Base-by-base conservation (phyloP, 257 asterid genomes). In the Gentiana straminea region DNA sequence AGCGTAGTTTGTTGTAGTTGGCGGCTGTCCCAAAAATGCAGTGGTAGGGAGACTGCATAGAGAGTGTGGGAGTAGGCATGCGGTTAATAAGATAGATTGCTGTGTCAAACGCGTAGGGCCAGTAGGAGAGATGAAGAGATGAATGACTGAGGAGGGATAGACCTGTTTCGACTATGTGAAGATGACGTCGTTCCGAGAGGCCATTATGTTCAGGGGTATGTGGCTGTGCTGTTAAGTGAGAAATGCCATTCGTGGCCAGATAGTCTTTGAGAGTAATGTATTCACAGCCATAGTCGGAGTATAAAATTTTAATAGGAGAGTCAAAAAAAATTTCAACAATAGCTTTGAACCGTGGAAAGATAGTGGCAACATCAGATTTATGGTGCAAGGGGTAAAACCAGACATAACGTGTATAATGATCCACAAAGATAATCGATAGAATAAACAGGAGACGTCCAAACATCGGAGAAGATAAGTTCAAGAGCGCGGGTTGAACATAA, bases 271-370 rank as follows among this genome's bases (percentile, higher is more conserved):
- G 47, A 6, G 10, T n/a, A 9, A n/a, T 3, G 12, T 43, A 63
- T 54, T 47, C 61, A 4, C 55, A 61, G 4, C 61, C 52, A 33
- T 54, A 33, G 34, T 56, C 61, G 4, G 50, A 57, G n/a, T 44
- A 33, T 9, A 57, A 13, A 0, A 13, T 54, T 4, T 33, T 7
- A 5, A 33, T n/a, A 4, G 34, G 1, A 13, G 15, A 3, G 2
- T 15, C 8, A 6, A 35, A 54, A 33, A 33, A 10, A 10, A 8
- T 8, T 54, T 54, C 15, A 9, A 54, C 33, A 8, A 10, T 8
- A 6, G 36, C 35, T 10, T 33, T 54, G 37, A 37, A 54, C 0
- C 35, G 33, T 4, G 41, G 15, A 7, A 53, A 54, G 5, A 54
- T 2, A 4, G 9, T 33, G 8, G 41, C 33, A 54, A 12, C 33